phyloP scores from a whole-genome alignment of 371 early-diverging fungal species.

The Syncephalis plumigaleata region DNA sequence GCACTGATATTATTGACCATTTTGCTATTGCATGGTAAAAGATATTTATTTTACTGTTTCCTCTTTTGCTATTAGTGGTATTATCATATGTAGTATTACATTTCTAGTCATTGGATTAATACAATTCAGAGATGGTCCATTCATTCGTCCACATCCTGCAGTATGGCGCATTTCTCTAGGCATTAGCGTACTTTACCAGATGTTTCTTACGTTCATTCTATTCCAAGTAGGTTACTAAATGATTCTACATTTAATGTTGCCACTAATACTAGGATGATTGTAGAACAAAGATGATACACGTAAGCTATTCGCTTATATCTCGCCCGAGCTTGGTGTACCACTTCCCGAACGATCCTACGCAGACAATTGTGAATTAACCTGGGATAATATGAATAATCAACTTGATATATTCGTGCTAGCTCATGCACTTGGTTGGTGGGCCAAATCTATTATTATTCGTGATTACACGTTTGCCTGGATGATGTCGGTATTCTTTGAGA shows the following conservation, averaged over 20 bases:
- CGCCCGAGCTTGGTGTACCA: conserved; percentile 56
- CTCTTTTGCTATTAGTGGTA: too few relatives aligned
- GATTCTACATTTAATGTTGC: too few relatives aligned
- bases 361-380: conserved; percentile 62
- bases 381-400: conserved; percentile 32
- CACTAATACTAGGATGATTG: too few relatives aligned
- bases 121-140: conserved; percentile 83
- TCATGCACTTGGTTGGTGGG: conserved; percentile 91
- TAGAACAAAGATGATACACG: conserved; percentile 77
- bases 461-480: conserved; percentile 95
- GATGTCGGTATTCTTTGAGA: conserved; percentile 80
- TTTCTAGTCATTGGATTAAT: conserved; percentile 73
- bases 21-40: too few relatives aligned
- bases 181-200: conserved; percentile 67
- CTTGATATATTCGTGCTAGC: conserved; percentile 89
- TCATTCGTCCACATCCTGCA: conserved; percentile 88
- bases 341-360: conserved; percentile 89
- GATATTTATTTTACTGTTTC: too few relatives aligned
- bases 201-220: conserved; percentile 69
- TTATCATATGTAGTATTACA: conserved; percentile 43
- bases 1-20: not conserved
- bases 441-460: conserved; percentile 78
- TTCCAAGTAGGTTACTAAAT: conserved; percentile 75
- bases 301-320: conserved; percentile 54
- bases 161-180: conserved; percentile 84